Conservation (phyloP, 371 early-diverging fungal genomes). For the Encephalitozoon intestinalis region DNA sequence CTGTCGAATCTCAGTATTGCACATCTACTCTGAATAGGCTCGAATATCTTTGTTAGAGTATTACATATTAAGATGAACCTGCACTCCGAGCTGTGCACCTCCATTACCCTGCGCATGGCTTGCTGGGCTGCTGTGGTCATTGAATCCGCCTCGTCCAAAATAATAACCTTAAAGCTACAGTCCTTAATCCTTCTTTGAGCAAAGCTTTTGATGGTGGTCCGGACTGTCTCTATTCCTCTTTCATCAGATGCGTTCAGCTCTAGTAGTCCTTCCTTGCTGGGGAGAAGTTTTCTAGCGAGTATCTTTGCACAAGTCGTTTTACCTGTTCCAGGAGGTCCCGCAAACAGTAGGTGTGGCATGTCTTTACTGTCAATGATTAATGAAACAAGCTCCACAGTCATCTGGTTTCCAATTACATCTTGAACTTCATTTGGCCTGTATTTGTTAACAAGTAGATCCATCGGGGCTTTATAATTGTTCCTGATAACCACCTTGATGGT, state of each 20-base stretch:
- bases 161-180: constrained; percentile 70
- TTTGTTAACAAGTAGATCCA: constrained; percentile 71
- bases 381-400: constrained; percentile 74
- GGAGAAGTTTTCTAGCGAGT: constrained; percentile 73
- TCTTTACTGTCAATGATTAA: constrained; percentile 77
- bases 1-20: constrained; percentile 78
- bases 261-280: constrained; percentile 76
- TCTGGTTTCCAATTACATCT: constrained; percentile 87
- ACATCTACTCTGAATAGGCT: constrained; percentile 94
- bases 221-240: constrained; percentile 88
- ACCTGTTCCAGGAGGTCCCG: constrained; percentile 93
- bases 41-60: constrained; percentile 85
- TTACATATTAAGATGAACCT: constrained; percentile 96
- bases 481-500: background rate
- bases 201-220: constrained; percentile 90
- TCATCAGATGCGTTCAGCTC: constrained; percentile 98
- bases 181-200: constrained; percentile 64
- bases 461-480: background rate
- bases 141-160: constrained; percentile 88
- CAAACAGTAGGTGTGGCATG: constrained; percentile 86
- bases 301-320: constrained; percentile 91
- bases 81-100: constrained; percentile 80
- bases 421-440: constrained; percentile 75
- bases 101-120: constrained; percentile 89
- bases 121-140: constrained; percentile 65